A percentile compares a stretch with the other conserved stretches of the same genome.
These are phyloP conservation scores for Cinnamomum chago DNA, from an alignment of 164 flowering plant genomes.

Conservation along the genomic window DNA sequence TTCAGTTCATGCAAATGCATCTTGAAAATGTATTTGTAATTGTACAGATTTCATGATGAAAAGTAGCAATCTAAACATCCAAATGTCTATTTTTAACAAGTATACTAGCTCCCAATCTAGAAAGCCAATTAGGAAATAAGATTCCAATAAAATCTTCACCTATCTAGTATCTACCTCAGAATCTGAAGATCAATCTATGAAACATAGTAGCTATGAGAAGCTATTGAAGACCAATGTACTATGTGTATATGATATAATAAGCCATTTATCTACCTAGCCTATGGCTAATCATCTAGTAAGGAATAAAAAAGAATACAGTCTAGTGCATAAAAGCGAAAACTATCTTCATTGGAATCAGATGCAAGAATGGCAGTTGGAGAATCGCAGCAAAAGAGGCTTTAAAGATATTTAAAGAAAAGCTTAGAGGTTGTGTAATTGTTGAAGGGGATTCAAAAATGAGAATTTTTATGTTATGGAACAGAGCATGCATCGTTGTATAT, in stretches of 20 bases:
- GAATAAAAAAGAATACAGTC: too few relatives aligned
- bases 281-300: too few relatives aligned
- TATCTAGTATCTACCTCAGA: too few relatives aligned
- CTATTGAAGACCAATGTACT: background rate
- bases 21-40: background rate
- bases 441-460: background rate
- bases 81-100: background rate
- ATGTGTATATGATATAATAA: background rate
- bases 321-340: too few relatives aligned
- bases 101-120: background rate
- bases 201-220: background rate
- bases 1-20: background rate
- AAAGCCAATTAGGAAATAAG: background rate
- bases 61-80: background rate
- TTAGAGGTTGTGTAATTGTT: too few relatives aligned
- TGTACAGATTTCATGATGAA: background rate
- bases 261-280: too few relatives aligned
- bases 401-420: too few relatives aligned
- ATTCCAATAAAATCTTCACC: too few relatives aligned
- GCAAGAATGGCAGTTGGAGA: too few relatives aligned
- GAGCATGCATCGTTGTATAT: background rate
- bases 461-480: background rate
- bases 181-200: background rate
- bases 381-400: too few relatives aligned
- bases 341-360: too few relatives aligned